Evolutionary conservation across 75 land plant species (phyloP).

Genomic region (Picea sitchensis): DNA sequence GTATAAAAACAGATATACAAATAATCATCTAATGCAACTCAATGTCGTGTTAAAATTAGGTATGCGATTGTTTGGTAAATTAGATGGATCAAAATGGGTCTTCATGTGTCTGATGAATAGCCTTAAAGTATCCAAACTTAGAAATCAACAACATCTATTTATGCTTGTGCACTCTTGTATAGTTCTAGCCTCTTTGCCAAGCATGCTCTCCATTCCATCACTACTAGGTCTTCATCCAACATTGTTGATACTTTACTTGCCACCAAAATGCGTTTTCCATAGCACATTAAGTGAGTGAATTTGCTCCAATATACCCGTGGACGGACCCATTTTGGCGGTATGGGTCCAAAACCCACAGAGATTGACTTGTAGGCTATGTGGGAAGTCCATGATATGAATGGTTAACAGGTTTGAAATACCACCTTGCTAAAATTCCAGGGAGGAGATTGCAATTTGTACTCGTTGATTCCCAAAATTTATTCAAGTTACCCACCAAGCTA

Average conservation of each 20-base stretch:
- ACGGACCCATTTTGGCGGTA: too few relatives aligned
- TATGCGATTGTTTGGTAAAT: neutral
- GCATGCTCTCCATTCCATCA: constrained; percentile 55
- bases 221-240: constrained; percentile 77
- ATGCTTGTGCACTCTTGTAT: constrained; percentile 70
- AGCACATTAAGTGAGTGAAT: neutral
- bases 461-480: too few relatives aligned
- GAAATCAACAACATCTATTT: constrained; percentile 73
- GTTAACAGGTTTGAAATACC: too few relatives aligned
- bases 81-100: neutral
- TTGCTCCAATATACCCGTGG: neutral
- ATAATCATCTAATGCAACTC: neutral
- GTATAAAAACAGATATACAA: neutral
- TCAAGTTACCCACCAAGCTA: too few relatives aligned
- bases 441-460: too few relatives aligned
- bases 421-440: too few relatives aligned
- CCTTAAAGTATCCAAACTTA: neutral
- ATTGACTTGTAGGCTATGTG: too few relatives aligned
- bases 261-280: constrained; percentile 34
- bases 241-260: constrained; percentile 15
- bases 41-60: neutral
- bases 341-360: neutral
- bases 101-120: neutral
- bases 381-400: too few relatives aligned
- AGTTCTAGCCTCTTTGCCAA: constrained; percentile 73